A percentile compares a stretch with the other conserved stretches of the same genome.
Evolutionary conservation across 1,284 basidiomycete genomes (phyloP).

Genomic region (Heterobasidion occidentale): DNA sequence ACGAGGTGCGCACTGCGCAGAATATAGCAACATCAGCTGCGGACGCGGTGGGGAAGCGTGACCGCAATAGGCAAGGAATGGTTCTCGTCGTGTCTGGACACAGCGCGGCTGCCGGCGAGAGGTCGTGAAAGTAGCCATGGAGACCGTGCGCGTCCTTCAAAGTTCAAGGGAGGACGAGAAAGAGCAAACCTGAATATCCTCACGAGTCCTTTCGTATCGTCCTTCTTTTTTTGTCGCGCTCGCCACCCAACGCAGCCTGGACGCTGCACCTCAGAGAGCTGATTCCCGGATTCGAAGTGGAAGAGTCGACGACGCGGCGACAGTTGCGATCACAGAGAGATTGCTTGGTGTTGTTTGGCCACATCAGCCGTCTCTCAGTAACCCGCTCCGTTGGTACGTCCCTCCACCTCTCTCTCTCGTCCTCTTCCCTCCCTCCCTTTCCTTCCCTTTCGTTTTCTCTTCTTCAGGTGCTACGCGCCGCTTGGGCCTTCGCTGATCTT

Average conservation of each 20-base stretch:
- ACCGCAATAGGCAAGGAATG: not conserved
- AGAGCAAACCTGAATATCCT: not conserved
- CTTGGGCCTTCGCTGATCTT: conserved; percentile 16
- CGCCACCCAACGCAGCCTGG: not conserved
- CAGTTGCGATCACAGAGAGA: not conserved
- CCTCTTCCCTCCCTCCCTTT: conserved; percentile 22
- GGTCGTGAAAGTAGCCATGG: not conserved
- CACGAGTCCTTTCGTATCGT: not conserved
- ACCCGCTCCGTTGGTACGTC: conserved; percentile 8
- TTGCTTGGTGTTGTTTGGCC: not conserved
- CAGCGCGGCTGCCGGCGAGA: not conserved
- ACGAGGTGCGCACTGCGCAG: too few relatives aligned
- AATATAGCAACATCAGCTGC: not conserved
- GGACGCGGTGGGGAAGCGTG: not conserved
- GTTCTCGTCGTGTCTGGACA: not conserved
- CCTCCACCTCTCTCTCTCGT: conserved; percentile 17
- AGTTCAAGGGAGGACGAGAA: not conserved
- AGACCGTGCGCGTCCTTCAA: not conserved
- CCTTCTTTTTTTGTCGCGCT: not conserved
- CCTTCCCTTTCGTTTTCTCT: conserved; percentile 20
- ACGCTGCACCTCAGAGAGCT: not conserved
- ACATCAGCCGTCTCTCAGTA: not conserved
- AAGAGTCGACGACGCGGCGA: not conserved
- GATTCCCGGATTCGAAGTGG: not conserved
- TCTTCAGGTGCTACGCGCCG: conserved; percentile 7